Base-by-base conservation (phyloP, 2,329 filamentous ascomycete genomes). In the Cadophora gregata region DNA sequence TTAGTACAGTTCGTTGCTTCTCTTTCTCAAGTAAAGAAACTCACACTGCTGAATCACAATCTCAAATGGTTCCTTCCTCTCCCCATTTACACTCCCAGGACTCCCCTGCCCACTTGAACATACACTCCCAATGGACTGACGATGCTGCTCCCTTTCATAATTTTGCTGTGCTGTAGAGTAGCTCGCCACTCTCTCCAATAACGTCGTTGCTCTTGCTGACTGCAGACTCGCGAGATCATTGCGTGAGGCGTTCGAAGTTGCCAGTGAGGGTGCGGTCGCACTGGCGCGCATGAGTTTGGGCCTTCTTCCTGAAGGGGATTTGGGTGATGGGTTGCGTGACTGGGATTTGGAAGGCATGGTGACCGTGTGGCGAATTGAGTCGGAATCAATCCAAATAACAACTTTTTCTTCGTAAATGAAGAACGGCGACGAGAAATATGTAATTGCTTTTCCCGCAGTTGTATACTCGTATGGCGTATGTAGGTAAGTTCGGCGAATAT, bases 201-300 rank as follows among this genome's bases (percentile, higher is more conserved):
- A 76, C 60, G 87, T 85, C 3, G 85, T 81, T 21, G 86, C 86
- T 68, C 83, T 79, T 27, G 84, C 82, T 31, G 80, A 80, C 12
- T 83, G 81, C 2, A 83, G 79, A 61, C 78, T 82, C 16, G 83
- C 82, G 53, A 87, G 77, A 47, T 86, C 80, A 64, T 83, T 82
- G 62, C 82, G 79, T 68, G 82, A 84, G 38, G 82, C 82, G 70
- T 83, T 86, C 36, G 84, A 85, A 4, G 83, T 81, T 14, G 84
- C 87, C 70, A 88, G 83, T 31, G 85, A 86, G 4, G 86, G 85
- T 68, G 85, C 85, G 12, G 86, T 88, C 36, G 83, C 84, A 63
- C 81, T 81, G 31, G 86, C 83, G 66, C 86, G 81, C 51, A 87
- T 79, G 50, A 88, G 80, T 60, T 82, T 81, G 42, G 86, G 86